Base-by-base conservation (phyloP, 1,284 basidiomycete genomes). In the Apiotrichum domesticum region DNA sequence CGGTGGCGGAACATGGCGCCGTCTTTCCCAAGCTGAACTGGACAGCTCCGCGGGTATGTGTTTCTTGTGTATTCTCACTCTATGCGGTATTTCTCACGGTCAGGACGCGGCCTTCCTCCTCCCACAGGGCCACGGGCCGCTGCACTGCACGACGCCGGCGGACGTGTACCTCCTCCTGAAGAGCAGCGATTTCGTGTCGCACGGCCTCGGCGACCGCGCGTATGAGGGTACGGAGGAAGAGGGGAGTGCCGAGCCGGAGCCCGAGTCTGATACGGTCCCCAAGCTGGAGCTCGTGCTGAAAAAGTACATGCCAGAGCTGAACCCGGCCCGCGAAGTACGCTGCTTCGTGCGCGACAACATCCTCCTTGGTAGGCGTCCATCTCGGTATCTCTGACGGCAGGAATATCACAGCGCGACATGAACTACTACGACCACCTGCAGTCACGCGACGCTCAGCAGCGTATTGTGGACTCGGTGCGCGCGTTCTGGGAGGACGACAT, bases 11-110 rank as follows among this genome's bases (percentile, higher is more conserved):
- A 56, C 94, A 91, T 51, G 67, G 68, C 63, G 85, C 87, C 3
- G 87, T 96, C 7, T 98, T 98, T 68, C 93, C 95, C 0, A 98
- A 98, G 73, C 82, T 96, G 51, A 96, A 95, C 69, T 95, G 93
- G 78, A 90, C 91, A 3, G 86, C 88, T 14, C 92, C 92, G 34
- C 86, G 87, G 78, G 92, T 89, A 64, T 52, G 80, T 71, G 60
- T 21, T 21, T 5, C 15, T 0, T 35, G 43, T 13, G 44, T 40
- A 15, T 43, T n/a, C 8, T 3, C 41, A n/a, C 15, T 14, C 32
- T 15, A 21, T 21, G 21, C 21, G 21, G 21, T 21, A 21, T 21
- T 21, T 21, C 21, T 21, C 21, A 21, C 21, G 21, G 21, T 34
- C 63, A 94, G 89, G 94, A 98, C 69, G 90, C 93, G 11, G 83